Base-by-base conservation (phyloP, 345 rosid species). In the Corchorus olitorius region DNA sequence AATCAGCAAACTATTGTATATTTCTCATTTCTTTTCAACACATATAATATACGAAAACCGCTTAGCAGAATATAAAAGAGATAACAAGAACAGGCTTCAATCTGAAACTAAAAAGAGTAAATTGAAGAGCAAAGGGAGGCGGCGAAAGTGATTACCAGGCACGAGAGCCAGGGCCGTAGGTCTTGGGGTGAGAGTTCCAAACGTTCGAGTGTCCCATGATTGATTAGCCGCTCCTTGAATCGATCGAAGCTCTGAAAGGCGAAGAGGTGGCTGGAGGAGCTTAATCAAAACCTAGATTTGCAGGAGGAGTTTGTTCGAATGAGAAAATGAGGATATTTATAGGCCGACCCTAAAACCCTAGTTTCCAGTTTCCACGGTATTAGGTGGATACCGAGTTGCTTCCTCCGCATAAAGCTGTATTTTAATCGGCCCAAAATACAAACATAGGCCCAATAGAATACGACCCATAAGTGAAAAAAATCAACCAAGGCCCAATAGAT, bases 151-250 rank as follows among this genome's bases (percentile, higher is more conserved):
- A 4, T 54, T 73, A 85, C 90, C 90, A 87, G n/a, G 88, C 64
- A 17, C 90, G 87, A 71, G 90, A 87, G 19, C 90, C 88, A 20
- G 90, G 88, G 6, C 90, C 90, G 79, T 83, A 75, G 65, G 54
- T 85, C 74, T 87, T 87, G n/a, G 90, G 90, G 81, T 87, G 90
- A 55, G 87, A 78, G 72, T 83, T 87, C 90, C 88, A 87, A n/a
- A 87, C 79, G 79, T 87, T 87, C 27, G 87, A 52, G 83, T 87
- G 90, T 68, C 90, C 90, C 88, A 87, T 87, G 73, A 73, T 75
- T 8, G 54, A n/a, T 43, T 41, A 13, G 54, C 43, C 13, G 22
- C 11, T 60, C 33, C 14, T 20, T 39, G 43, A 39, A 6, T 39
- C 56, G 33, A 46, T 17, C 58, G 7, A 61, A 59, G 43, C 43